A percentile compares a stretch with the other conserved stretches of the same genome.
Evolutionary conservation across 805 yeast species (phyloP).

Genomic region (Spathaspora girioi): DNA sequence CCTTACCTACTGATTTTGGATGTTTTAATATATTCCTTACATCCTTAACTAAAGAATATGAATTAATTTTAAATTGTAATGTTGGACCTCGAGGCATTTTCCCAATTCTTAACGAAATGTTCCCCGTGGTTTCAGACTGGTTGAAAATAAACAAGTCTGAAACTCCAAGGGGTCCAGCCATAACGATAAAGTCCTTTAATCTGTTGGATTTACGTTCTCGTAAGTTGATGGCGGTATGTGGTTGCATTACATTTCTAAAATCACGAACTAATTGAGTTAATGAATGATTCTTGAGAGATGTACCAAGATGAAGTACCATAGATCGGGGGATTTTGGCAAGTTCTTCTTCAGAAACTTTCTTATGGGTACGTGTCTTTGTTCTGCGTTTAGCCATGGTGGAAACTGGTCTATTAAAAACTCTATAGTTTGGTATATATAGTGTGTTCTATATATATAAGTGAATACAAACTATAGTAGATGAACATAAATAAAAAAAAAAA

Average conservation of each 20-base stretch:
- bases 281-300: constrained; percentile 72
- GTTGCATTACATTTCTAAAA: constrained; percentile 88
- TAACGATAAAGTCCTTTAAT: constrained; percentile 90
- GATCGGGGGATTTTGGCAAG: constrained; percentile 78
- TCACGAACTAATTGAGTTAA: constrained; percentile 82
- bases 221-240: constrained; percentile 89
- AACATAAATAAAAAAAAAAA: not conserved
- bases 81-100: constrained; percentile 95
- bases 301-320: constrained; percentile 89
- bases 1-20: constrained; percentile 75
- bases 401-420: too few species aligned
- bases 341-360: constrained; percentile 58
- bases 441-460: not conserved
- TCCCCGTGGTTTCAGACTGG: constrained; percentile 74
- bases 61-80: constrained; percentile 70
- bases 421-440: too few species aligned
- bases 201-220: constrained; percentile 84
- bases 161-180: constrained; percentile 96
- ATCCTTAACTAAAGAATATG: constrained; percentile 81
- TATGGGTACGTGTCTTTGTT: constrained; percentile 86
- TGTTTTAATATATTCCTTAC: constrained; percentile 62
- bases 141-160: constrained; percentile 84
- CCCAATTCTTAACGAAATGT: constrained; percentile 77
- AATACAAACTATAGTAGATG: not conserved
- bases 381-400: constrained; percentile 38